Evolutionary conservation across 208 protist species (phyloP).

Genomic region (Wallacemonas collosoma): DNA sequence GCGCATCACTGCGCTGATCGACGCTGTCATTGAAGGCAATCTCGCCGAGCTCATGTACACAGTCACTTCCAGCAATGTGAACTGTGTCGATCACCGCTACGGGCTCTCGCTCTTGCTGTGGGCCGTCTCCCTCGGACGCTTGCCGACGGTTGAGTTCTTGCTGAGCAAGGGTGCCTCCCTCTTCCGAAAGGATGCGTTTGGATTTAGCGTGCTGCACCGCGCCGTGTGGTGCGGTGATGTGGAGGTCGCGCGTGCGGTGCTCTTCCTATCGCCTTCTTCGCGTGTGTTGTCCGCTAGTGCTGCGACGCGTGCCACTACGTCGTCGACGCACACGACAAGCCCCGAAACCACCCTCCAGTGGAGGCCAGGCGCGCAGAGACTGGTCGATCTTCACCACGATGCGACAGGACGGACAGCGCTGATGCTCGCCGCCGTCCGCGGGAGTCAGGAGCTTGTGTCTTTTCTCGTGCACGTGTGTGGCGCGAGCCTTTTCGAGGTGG

Average conservation of each 20-base stretch:
- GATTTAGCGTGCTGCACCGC: constrained; percentile 77
- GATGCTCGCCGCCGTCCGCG: constrained; percentile 80
- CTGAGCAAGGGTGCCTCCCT: constrained; percentile 64
- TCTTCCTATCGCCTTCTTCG: constrained; percentile 44
- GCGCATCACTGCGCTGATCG: constrained; percentile 28
- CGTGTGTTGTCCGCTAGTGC: background rate
- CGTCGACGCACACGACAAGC: background rate
- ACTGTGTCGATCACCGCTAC: constrained; percentile 67
- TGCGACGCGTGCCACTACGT: background rate
- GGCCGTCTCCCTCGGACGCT: constrained; percentile 54
- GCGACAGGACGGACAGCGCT: constrained; percentile 72
- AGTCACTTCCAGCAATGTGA: constrained; percentile 73
- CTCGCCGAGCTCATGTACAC: constrained; percentile 35
- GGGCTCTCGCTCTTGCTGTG: constrained; percentile 72
- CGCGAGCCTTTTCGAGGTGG: constrained; percentile 43
- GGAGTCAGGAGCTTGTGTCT: constrained; percentile 41
- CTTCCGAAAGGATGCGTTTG: constrained; percentile 50
- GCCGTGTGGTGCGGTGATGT: constrained; percentile 79
- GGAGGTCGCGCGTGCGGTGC: constrained; percentile 49
- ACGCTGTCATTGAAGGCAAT: constrained; percentile 55
- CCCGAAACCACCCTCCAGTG: constrained; percentile 22
- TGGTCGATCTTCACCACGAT: constrained; percentile 68
- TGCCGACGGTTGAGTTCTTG: constrained; percentile 55
- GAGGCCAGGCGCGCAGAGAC: constrained; percentile 50
- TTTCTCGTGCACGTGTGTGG: constrained; percentile 64